These are phyloP conservation scores for Microcyclospora pomicola DNA, from an alignment of 2,329 filamentous ascomycete species.

Conservation along the genomic window DNA sequence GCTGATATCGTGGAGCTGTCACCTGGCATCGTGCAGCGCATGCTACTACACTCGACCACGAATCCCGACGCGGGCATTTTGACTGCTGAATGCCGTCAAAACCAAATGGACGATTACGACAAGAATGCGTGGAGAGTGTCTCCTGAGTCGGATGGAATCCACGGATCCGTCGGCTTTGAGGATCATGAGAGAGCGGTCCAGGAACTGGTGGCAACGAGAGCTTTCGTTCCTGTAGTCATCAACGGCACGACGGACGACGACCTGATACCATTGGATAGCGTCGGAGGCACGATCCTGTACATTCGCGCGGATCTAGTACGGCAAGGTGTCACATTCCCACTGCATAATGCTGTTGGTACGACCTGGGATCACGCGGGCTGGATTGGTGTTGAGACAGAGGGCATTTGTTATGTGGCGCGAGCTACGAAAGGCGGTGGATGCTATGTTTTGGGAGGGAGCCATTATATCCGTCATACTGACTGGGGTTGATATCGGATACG, in stretches of 20 bases:
- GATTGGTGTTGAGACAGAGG: conserved; percentile 26
- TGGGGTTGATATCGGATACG: conserved; percentile 6
- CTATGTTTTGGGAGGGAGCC: conserved; percentile 8
- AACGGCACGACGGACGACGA: conserved; percentile 18
- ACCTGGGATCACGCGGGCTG: conserved; percentile 23
- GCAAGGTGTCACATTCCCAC: conserved; percentile 23
- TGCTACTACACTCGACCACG: conserved; percentile 17
- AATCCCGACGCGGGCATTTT: conserved; percentile 20
- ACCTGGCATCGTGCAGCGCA: conserved; percentile 17
- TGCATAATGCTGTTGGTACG: conserved; percentile 23
- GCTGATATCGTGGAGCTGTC: conserved; percentile 26
- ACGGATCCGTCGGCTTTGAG: conserved; percentile 1
- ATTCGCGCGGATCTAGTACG: conserved; percentile 21
- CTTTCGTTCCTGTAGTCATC: conserved; percentile 9
- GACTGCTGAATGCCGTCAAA: conserved; percentile 22
- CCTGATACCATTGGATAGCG: conserved; percentile 23
- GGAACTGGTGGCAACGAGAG: conserved; percentile 3
- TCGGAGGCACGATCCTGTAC: conserved; percentile 26
- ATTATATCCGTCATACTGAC: conserved; percentile 9
- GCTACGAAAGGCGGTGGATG: conserved; percentile 7
- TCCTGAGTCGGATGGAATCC: not conserved
- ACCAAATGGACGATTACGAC: conserved; percentile 23
- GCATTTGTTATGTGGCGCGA: conserved; percentile 21
- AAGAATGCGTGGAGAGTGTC: conserved; percentile 23
- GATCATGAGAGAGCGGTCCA: conserved; percentile 2